Evolutionary conservation across 2,329 filamentous ascomycete genomes (phyloP), one percentile per base, ranked within the genome.

Genomic region (Xylariomycetidae sp.): DNA sequence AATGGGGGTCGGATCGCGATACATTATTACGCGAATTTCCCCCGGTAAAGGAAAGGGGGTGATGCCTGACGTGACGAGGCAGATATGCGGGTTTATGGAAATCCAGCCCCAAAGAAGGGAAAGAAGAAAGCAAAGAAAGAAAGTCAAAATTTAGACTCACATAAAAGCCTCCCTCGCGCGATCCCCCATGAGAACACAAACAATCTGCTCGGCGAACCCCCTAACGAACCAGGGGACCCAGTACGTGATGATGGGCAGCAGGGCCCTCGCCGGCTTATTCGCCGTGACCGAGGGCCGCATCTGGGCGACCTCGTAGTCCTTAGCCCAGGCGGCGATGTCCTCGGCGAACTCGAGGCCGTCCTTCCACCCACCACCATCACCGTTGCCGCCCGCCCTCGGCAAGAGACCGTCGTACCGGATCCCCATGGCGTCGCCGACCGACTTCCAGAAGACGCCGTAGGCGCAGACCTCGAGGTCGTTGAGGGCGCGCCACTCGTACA

Each of bases 401-500:
- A 70, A 59, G 11, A 57, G 50, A 2, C 58, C 57, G 16, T 54
- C 53, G 44, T 74, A 76, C 30, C 65, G 54, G 40, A 88, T 83
- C 0, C 67, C 70, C 75, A 88, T 82, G 33, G 75, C 74, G 46
- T 87, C 79, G 11, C 83, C 84, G 12, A 86, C 60, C 33, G 69
- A 68, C 56, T 84, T 85, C 83, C 82, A 88, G 49, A 84, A 77
- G 1, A 75, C 78, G 12, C 74, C 79, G 18, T 82, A 58, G 1
- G 82, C 83, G 41, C 80, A 84, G 8, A 66, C 56, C 56, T 89
- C 85, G 58, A 88, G 66, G 1, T 81, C 74, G 12, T 71, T 81
- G 15, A 86, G 55, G 4, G 61, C 25, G 2, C 85, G 73, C 84
- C 85, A 90, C 53, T 90, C 86, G 48, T 78, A 85, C 5, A 62